Conservation (phyloP, 169 alveolate genomes). For the Theileria equi region DNA sequence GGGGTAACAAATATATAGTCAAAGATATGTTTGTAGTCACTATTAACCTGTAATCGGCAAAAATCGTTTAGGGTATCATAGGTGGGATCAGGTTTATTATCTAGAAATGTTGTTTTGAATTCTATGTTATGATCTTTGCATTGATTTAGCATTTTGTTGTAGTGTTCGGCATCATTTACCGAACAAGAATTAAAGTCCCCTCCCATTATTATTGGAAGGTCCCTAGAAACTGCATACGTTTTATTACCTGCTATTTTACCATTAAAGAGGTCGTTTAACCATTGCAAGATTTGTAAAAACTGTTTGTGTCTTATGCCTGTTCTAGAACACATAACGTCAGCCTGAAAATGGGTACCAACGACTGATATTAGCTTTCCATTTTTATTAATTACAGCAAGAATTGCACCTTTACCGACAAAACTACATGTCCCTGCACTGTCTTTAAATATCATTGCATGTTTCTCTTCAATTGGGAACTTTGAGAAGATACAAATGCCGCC, state of each 20-base stretch:
- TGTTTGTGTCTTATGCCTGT: slow-evolving; percentile 68
- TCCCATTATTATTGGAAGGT: slow-evolving; percentile 61
- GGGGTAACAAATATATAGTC: slow-evolving; percentile 47
- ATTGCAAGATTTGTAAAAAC: slow-evolving; percentile 64
- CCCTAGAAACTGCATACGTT: neutral
- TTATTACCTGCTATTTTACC: neutral
- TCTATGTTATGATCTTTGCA: neutral
- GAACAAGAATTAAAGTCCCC: slow-evolving; percentile 72
- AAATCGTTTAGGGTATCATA: slow-evolving; percentile 49
- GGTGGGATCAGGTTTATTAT: slow-evolving; percentile 11
- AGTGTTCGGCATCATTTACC: slow-evolving; percentile 27
- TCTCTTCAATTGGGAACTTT: slow-evolving; percentile 15
- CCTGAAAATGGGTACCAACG: slow-evolving; percentile 82
- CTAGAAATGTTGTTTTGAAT: slow-evolving; percentile 1
- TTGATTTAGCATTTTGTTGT: slow-evolving; percentile 20
- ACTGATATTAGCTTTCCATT: slow-evolving; percentile 65
- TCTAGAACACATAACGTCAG: slow-evolving; percentile 55
- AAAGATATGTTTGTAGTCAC: too few species aligned
- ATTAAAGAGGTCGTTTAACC: slow-evolving; percentile 55
- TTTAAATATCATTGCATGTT: slow-evolving; percentile 20
- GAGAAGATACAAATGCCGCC: slow-evolving; percentile 57
- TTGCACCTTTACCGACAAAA: slow-evolving; percentile 77
- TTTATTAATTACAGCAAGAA: slow-evolving; percentile 61
- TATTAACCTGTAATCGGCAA: slow-evolving; percentile 24
- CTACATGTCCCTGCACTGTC: slow-evolving; percentile 3